Evolutionary conservation across 208 protist genomes (phyloP), one percentile per base, ranked within the genome.

Genomic region (Trypanosomatidae sp.): DNA sequence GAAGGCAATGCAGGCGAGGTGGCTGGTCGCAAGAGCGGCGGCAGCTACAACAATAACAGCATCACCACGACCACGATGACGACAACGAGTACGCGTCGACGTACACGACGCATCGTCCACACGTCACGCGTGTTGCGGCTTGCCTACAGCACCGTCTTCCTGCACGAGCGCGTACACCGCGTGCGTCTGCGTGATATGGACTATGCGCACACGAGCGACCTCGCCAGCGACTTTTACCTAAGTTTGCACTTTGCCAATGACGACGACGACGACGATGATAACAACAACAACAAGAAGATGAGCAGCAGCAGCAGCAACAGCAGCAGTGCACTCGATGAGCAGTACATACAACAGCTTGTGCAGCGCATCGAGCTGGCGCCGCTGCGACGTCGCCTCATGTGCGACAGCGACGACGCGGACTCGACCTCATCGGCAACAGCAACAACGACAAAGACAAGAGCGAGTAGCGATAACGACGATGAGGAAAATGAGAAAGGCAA

Each of bases 61-160:
- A n/a, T 10, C 5, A 42, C 5, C 8, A 11, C 5, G 20, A 16
- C 5, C 11, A 5, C 6, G 7, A 42, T 11, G 37, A 11, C 19
- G 5, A 5, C 21, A 11, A 35, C 23, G 27, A 13, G 33, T 19
- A n/a, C 13, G 13, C 16, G 10, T 32, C 20, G 25, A 11, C 18
- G 11, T 3, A 4, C 21, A 3, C 39, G 22, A 42, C 56, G n/a
- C n/a, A n/a, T n/a, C n/a, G n/a, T n/a, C 24, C 30, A 33, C 24
- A 83, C 74, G 51, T 35, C 21, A 2, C 60, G 62, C 16, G 54
- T 88, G 32, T 66, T 80, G 26, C 70, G 79, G 16, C 63, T 71
- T 19, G 79, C 79, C 47, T 85, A 84, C 47, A 88, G 74, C 49
- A 88, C 74, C 28, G 73, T 88, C 39, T 88, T 88, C 49, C 57